Conservation (phyloP, 805 yeast species). For the Lipomyces japonicus region DNA sequence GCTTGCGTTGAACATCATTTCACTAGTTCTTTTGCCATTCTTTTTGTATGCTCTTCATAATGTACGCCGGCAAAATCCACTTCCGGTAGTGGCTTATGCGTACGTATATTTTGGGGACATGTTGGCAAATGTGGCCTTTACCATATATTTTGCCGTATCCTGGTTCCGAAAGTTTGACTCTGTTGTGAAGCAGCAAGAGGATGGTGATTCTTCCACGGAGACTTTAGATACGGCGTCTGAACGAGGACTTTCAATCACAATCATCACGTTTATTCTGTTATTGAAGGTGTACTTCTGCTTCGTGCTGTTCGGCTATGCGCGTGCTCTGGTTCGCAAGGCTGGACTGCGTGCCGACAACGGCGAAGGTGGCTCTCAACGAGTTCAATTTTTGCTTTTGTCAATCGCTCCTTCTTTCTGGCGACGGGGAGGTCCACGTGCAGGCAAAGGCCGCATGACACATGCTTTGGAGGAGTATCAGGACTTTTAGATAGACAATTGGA, state of each 20-base stretch:
- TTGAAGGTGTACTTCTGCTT: conserved; percentile 29
- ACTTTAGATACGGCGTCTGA: conserved; percentile 25
- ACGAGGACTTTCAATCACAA: conserved; percentile 29
- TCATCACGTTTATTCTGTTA: conserved; percentile 23
- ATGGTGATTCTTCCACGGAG: conserved; percentile 5
- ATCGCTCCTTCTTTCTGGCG: conserved; percentile 23
- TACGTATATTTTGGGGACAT: conserved; percentile 67
- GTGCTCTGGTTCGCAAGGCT: conserved; percentile 46
- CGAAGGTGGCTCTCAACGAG: conserved; percentile 11
- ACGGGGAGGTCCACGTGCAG: conserved; percentile 25
- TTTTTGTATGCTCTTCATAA: conserved; percentile 56
- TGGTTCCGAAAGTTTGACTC: conserved; percentile 53
- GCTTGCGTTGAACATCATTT: conserved; percentile 70
- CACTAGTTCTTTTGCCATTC: conserved; percentile 59
- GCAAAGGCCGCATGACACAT: conserved; percentile 25
- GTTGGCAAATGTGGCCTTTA: conserved; percentile 59
- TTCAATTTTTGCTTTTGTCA: conserved; percentile 20
- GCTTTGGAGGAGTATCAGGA: conserved; percentile 14
- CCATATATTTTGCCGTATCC: conserved; percentile 64
- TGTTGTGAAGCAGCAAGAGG: conserved; percentile 1
- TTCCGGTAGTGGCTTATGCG: conserved; percentile 60
- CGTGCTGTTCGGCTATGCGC: conserved; percentile 49
- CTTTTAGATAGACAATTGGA: background rate
- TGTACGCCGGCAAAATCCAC: conserved; percentile 53
- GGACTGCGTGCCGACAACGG: conserved; percentile 38